Conservation (phyloP, 2,329 filamentous ascomycete species). For the Anisogramma anomala region DNA sequence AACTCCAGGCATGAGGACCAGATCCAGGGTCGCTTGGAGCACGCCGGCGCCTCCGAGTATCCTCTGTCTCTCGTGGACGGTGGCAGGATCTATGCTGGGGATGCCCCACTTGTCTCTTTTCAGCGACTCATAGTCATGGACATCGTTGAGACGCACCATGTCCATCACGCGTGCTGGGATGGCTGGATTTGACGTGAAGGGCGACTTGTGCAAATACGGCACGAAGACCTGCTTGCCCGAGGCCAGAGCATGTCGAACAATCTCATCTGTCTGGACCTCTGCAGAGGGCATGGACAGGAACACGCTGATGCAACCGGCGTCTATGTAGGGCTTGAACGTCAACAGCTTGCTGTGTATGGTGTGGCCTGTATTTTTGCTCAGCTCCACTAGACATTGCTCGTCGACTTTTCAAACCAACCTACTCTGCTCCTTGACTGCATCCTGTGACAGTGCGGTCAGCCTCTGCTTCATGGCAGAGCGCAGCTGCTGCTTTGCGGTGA, state of each 20-base stretch:
- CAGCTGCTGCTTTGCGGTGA: conserved; percentile 64
- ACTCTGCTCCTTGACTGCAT: conserved; percentile 61
- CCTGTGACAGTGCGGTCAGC: conserved; percentile 49
- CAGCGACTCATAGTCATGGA: conserved; percentile 68
- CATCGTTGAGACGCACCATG: conserved; percentile 69
- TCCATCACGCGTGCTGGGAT: conserved; percentile 71
- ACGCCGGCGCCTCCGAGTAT: conserved; percentile 54
- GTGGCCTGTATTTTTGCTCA: conserved; percentile 37
- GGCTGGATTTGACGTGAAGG: conserved; percentile 28
- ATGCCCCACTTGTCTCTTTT: conserved; percentile 84
- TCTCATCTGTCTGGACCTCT: conserved; percentile 72
- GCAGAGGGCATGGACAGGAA: conserved; percentile 87
- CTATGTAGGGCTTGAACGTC: conserved; percentile 59
- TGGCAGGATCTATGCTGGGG: conserved; percentile 62
- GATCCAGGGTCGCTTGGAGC: conserved; percentile 49
- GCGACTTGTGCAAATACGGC: conserved; percentile 67
- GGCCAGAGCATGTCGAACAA: conserved; percentile 69
- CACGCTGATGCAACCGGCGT: conserved; percentile 66
- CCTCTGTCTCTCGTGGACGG: conserved; percentile 55
- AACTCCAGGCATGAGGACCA: conserved; percentile 86
- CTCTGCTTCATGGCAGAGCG: conserved; percentile 57
- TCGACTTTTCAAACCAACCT: conserved; percentile 22
- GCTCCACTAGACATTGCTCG: conserved; percentile 17
- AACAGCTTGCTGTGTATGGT: conserved; percentile 54
- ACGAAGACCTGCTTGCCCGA: conserved; percentile 80